These are phyloP conservation scores for Cyclanthera cordifolia DNA, from an alignment of 306 rosid genomes.

Conservation along the genomic window DNA sequence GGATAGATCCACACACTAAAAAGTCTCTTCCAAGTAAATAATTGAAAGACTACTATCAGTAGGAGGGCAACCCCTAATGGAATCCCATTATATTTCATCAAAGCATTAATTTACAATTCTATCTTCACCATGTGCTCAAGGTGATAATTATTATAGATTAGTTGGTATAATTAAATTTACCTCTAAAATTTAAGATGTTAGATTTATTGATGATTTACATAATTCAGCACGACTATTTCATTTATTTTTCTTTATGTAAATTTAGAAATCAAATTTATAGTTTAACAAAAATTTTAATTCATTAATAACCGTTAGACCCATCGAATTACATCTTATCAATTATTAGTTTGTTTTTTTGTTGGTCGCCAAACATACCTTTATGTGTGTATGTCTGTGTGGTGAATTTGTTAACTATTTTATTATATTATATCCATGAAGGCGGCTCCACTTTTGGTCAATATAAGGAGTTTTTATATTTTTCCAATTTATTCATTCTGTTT, in stretches of 20 bases:
- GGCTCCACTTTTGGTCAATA: neutral
- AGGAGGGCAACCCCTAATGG: neutral
- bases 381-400: neutral
- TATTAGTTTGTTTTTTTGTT: no score
- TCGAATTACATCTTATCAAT: no score
- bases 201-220: no score
- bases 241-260: no score
- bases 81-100: neutral
- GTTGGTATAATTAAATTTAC: no score
- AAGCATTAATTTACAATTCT: neutral
- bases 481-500: neutral
- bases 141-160: no score
- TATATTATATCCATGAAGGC: neutral
- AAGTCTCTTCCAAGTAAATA: neutral
- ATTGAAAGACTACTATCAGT: neutral
- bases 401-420: neutral
- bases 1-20: neutral
- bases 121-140: neutral
- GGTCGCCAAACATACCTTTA: no score
- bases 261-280: no score
- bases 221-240: no score
- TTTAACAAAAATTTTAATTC: no score
- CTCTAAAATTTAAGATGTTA: no score
- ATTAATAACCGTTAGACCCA: no score
- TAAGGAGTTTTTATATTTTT: neutral